Evolutionary conservation across 1,139 yeast species (phyloP).

Genomic region (Debaryomyces sp.): DNA sequence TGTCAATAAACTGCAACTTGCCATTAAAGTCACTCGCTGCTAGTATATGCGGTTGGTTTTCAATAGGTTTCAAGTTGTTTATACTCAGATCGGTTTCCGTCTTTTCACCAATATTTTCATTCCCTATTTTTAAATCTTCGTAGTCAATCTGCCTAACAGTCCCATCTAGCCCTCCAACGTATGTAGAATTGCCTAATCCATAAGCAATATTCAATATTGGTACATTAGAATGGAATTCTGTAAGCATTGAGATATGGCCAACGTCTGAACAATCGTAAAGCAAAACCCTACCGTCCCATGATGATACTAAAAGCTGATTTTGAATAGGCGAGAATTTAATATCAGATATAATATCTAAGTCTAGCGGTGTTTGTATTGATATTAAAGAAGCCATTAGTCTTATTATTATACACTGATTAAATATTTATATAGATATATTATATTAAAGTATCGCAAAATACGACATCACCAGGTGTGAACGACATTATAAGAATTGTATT

Average conservation of each 20-base stretch:
- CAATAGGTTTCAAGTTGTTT: constrained; percentile 28
- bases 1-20: constrained; percentile 40
- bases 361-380: constrained; percentile 21
- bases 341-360: constrained; percentile 34
- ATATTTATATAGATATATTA: background rate
- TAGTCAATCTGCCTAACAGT: constrained; percentile 41
- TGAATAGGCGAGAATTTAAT: constrained; percentile 33
- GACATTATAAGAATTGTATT: background rate
- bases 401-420: background rate
- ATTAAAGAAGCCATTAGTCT: constrained; percentile 8
- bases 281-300: constrained; percentile 44
- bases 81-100: constrained; percentile 28
- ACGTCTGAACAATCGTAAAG: constrained; percentile 32
- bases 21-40: constrained; percentile 63
- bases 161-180: constrained; percentile 46
- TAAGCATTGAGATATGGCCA: constrained; percentile 12
- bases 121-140: constrained; percentile 36
- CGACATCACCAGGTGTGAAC: constrained; percentile 2
- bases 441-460: background rate
- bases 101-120: constrained; percentile 14
- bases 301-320: constrained; percentile 37
- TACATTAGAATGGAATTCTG: constrained; percentile 17
- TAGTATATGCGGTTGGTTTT: constrained; percentile 30
- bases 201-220: constrained; percentile 24
- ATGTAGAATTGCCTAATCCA: constrained; percentile 24